Conservation (phyloP, 805 yeast genomes). For the Barnettozyma sucrosica region DNA sequence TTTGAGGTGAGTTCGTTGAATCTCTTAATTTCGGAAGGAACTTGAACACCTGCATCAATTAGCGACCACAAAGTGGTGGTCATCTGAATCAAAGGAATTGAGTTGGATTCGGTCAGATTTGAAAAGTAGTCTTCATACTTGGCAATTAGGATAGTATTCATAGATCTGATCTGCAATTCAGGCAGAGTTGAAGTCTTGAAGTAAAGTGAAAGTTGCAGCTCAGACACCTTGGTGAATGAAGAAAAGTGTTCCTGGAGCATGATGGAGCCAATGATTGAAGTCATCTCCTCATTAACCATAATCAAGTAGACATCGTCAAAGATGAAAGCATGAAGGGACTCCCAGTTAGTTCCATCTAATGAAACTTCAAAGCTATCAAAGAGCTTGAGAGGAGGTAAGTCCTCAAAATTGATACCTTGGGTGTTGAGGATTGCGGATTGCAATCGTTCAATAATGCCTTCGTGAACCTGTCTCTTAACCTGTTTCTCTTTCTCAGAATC, state of each 20-base stretch:
- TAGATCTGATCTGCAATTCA: slow-evolving; percentile 34
- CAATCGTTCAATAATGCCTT: slow-evolving; percentile 7
- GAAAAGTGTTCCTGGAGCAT: slow-evolving; percentile 32
- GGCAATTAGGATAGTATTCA: slow-evolving; percentile 27
- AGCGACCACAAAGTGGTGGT: slow-evolving; percentile 47
- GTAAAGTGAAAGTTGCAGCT: slow-evolving; percentile 29
- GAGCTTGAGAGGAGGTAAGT: slow-evolving; percentile 27
- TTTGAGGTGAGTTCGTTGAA: slow-evolving; percentile 33
- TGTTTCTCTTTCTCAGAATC: not conserved
- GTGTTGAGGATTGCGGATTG: slow-evolving; percentile 2
- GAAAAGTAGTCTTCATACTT: slow-evolving; percentile 37
- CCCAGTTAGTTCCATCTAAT: slow-evolving; percentile 40
- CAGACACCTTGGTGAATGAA: slow-evolving; percentile 24
- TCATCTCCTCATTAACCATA: slow-evolving; percentile 20
- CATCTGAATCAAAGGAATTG: slow-evolving; percentile 37
- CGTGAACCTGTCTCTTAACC: slow-evolving; percentile 14
- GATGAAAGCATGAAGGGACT: slow-evolving; percentile 28
- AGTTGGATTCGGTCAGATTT: slow-evolving; percentile 1
- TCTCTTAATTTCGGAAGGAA: slow-evolving; percentile 36
- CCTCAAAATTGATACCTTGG: slow-evolving; percentile 13
- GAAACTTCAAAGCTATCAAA: slow-evolving; percentile 41
- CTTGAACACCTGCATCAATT: slow-evolving; percentile 25
- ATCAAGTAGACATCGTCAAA: slow-evolving; percentile 29
- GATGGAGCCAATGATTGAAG: slow-evolving; percentile 36
- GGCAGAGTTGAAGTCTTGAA: slow-evolving; percentile 39